These are phyloP conservation scores for Cutaneotrichosporon cavernicola DNA, from an alignment of 1,284 basidiomycete genomes.

Conservation along the genomic window DNA sequence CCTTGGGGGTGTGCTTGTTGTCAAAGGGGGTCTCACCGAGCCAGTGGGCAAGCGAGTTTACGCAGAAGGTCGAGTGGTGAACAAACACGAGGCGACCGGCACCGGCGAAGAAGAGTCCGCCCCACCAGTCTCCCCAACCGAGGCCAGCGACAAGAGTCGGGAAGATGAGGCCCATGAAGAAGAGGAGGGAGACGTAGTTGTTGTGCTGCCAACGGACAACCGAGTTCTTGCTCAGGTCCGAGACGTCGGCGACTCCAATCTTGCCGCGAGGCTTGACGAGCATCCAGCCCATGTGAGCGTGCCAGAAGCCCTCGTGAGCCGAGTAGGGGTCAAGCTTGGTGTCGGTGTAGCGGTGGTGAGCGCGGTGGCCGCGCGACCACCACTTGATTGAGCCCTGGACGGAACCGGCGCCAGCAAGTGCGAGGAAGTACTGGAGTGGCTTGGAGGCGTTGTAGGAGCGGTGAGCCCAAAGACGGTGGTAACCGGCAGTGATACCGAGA, in stretches of 20 bases:
- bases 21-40: constrained; percentile 88
- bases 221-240: constrained; percentile 72
- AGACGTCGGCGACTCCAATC: constrained; percentile 84
- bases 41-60: constrained; percentile 94
- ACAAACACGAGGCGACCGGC: constrained; percentile 78
- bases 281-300: constrained; percentile 91
- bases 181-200: constrained; percentile 67
- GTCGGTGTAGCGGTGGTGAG: constrained; percentile 92
- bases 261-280: constrained; percentile 80
- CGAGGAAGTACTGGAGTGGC: constrained; percentile 74
- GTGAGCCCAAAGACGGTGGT: constrained; percentile 91
- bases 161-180: constrained; percentile 70
- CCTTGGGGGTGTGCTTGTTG: constrained; percentile 89
- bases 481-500: constrained; percentile 68
- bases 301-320: constrained; percentile 72
- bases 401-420: constrained; percentile 76
- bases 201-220: constrained; percentile 85
- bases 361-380: constrained; percentile 93
- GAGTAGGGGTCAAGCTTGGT: constrained; percentile 93
- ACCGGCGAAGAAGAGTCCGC: constrained; percentile 84
- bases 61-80: constrained; percentile 92
- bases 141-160: constrained; percentile 75
- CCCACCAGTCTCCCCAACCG: constrained; percentile 77
- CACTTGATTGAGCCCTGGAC: constrained; percentile 89
- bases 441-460: constrained; percentile 83